These are phyloP conservation scores for Schwanniomyces pseudopolymorphus DNA, from an alignment of 805 yeast genomes.

Conservation along the genomic window DNA sequence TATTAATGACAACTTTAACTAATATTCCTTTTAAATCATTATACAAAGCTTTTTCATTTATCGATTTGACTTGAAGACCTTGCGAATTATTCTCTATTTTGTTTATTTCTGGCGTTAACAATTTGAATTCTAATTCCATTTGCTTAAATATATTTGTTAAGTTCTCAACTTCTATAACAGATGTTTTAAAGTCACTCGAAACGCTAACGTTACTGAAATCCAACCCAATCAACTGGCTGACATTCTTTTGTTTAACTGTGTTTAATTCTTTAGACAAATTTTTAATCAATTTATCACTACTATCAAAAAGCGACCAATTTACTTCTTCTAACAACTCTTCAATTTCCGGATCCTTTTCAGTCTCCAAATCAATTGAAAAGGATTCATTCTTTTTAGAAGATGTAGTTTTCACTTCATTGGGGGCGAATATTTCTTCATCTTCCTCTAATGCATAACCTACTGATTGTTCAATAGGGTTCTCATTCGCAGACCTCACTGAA, in stretches of 20 bases:
- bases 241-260: slow-evolving; percentile 60
- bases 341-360: slow-evolving; percentile 42
- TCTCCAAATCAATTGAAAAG: slow-evolving; percentile 4
- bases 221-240: slow-evolving; percentile 42
- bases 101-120: slow-evolving; percentile 62
- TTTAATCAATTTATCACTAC: slow-evolving; percentile 54
- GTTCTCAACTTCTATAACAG: slow-evolving; percentile 37
- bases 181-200: slow-evolving; percentile 31
- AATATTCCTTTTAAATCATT: slow-evolving; percentile 68
- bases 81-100: slow-evolving; percentile 72
- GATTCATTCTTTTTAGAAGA: slow-evolving; percentile 16
- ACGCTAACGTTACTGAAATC: slow-evolving; percentile 34
- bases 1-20: slow-evolving; percentile 67
- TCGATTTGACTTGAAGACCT: slow-evolving; percentile 80
- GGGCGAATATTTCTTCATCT: slow-evolving; percentile 8
- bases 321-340: slow-evolving; percentile 76
- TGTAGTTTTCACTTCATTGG: slow-evolving; percentile 9
- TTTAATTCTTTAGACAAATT: slow-evolving; percentile 61
- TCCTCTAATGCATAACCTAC: slow-evolving; percentile 11
- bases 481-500: background rate
- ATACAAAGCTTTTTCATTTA: slow-evolving; percentile 75
- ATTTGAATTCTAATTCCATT: slow-evolving; percentile 39
- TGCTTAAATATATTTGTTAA: slow-evolving; percentile 36
- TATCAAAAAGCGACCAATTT: slow-evolving; percentile 72
- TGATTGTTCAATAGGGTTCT: background rate